Evolutionary conservation across 2,329 filamentous ascomycete genomes (phyloP).

Genomic region (Ceratocystiopsis sp.): DNA sequence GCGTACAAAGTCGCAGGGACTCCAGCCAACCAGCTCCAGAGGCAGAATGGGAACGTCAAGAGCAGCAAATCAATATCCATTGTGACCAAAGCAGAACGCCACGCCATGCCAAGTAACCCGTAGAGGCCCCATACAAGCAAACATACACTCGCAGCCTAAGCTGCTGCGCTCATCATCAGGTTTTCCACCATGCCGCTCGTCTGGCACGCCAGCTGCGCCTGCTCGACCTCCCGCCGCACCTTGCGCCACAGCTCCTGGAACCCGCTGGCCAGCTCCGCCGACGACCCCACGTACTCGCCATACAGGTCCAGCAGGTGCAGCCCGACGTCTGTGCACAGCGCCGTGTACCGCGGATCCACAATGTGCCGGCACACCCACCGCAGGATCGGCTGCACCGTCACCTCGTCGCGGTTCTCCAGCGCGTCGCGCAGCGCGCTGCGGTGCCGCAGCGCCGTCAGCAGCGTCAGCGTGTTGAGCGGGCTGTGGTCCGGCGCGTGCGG

Average conservation of each 20-base stretch:
- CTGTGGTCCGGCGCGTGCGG: conserved; percentile 32
- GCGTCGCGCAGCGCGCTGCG: conserved; percentile 70
- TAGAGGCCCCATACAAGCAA: not conserved
- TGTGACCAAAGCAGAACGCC: too few relatives aligned
- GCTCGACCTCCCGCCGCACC: conserved; percentile 64
- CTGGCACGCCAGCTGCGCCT: conserved; percentile 65
- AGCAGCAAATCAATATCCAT: too few relatives aligned
- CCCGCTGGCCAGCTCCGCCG: conserved; percentile 51
- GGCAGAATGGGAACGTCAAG: too few relatives aligned
- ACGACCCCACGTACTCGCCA: conserved; percentile 58
- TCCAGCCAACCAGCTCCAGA: too few relatives aligned
- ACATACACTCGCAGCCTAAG: not conserved
- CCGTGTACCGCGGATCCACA: conserved; percentile 64
- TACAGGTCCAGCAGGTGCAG: conserved; percentile 78
- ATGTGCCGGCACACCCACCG: conserved; percentile 71
- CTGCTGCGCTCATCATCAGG: conserved; percentile 31
- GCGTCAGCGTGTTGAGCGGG: conserved; percentile 49
- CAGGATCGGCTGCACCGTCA: conserved; percentile 64
- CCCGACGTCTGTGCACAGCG: conserved; percentile 66
- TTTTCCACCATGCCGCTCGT: conserved; percentile 78
- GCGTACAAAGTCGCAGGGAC: too few relatives aligned
- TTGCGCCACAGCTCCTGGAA: conserved; percentile 52
- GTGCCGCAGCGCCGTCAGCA: conserved; percentile 73
- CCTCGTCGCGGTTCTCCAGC: conserved; percentile 64
- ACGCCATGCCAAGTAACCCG: not conserved